These are phyloP conservation scores for Blastocystis sp. DNA, from an alignment of 352 stramenopile species.

Conservation along the genomic window DNA sequence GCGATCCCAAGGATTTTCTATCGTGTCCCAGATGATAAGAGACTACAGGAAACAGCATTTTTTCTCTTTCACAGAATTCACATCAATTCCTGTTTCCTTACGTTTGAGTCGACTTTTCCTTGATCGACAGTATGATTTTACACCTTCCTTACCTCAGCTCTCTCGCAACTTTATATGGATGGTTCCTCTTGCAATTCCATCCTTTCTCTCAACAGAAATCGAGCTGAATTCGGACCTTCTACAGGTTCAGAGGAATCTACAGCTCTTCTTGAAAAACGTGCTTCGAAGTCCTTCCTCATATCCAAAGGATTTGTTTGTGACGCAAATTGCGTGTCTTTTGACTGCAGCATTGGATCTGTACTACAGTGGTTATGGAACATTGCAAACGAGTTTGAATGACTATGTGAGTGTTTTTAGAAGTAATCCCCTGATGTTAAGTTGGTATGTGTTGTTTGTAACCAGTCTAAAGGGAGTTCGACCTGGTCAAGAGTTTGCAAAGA, in stretches of 20 bases:
- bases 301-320: too few species aligned
- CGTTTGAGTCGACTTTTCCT: too few species aligned
- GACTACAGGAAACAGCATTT: too few species aligned
- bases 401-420: not conserved
- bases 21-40: too few species aligned
- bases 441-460: not conserved
- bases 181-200: not conserved
- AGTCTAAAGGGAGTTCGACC: not conserved
- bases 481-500: not conserved
- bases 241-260: not conserved
- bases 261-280: not conserved
- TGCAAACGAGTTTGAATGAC: not conserved
- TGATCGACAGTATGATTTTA: too few species aligned
- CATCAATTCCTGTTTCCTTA: too few species aligned
- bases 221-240: not conserved
- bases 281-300: not conserved
- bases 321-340: not conserved
- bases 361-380: not conserved
- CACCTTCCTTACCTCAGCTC: too few species aligned
- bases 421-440: not conserved
- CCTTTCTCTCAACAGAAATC: not conserved
- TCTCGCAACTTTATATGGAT: not conserved
- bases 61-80: too few species aligned
- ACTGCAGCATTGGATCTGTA: constrained; percentile 6
- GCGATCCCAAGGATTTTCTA: too few species aligned